Evolutionary conservation across 2,329 filamentous ascomycete species (phyloP), one percentile per base, ranked within the genome.

Genomic region (Neophaeococcomyces aloes): DNA sequence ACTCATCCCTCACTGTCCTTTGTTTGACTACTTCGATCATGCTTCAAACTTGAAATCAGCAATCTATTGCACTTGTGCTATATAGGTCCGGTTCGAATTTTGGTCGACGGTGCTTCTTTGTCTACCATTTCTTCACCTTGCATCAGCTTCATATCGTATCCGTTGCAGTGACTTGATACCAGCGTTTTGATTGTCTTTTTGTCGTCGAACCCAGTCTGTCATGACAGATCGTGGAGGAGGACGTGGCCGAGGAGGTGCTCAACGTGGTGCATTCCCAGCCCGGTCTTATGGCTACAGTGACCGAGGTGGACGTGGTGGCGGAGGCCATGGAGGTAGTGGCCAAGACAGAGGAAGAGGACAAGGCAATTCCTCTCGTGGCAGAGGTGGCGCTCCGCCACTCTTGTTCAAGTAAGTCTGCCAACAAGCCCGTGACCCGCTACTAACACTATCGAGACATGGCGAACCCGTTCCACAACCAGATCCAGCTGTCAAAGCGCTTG

Each of bases 211-310:
- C n/a, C n/a, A n/a, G 25, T 18, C 17, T 15, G 15, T 18, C 14
- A 40, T 40, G 38, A 19, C 38, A 40, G 38, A 40, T 29, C 36
- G 36, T 4, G 36, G 36, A 11, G 13, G 36, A 27, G 19, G 36
- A 14, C 11, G 34, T 17, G 14, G 36, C 17, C 14, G 36, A 7
- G 19, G 36, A 38, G 36, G 36, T 27, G 37, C 7, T 39, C 21
- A 21, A 29, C 5, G 19, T 5, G 25, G 37, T 39, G 5, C 21
- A 29, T n/a, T 8, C 17, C 15, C 10, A 19, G 8, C 8, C 14
- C 8, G 19, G 7, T 15, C 8, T 17, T 8, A 15, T 10, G 32
- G 15, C 10, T 10, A 7, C 32, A 17, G 32, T 34, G 32, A 17
- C 17, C 32, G 32, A 5, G 34, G 36, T 14, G 33, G 33, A 5